Base-by-base conservation (phyloP, 352 stramenopile species). In the Phytophthora quininea region DNA sequence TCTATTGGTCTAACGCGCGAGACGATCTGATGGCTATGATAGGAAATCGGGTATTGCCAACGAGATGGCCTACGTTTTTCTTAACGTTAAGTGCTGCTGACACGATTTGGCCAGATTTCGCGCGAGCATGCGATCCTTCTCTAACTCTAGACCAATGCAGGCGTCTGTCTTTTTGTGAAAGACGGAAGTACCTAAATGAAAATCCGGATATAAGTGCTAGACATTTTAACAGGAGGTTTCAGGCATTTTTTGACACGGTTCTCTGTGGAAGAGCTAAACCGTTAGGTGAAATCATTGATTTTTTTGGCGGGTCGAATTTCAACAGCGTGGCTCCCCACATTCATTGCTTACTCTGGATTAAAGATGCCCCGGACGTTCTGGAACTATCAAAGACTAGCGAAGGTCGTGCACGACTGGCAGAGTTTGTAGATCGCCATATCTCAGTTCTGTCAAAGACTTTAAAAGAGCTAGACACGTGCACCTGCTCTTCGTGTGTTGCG, bases 41-140 rank as follows among this genome's bases (percentile, higher is more conserved):
- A 12, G 53, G 38, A 4, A 59, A 51, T 19, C 7, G 14, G 3
- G 19, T 29, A 8, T 19, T 40, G 69, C 12, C 33, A 0, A 69
- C 15, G 14, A 35, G 50, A 6, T 66, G 31, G 31, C 62, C 61
- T 5, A 67, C 57, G 10, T 63, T 74, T 53, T 71, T 48, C 32
- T 27, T 45, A 8, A 69, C 68, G 1, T 30, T 76, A 6, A 71
- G 62, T 24, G 68, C 62, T 15, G 68, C 68, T 9, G 68, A 76
- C 24, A 71, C 58, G 0, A 52, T 62, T 0, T 75, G 67, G 67
- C 67, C 57, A 27, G 67, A 75, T 45, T 61, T 75, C 19, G 63
- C 64, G 32, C 42, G 62, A 15, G 56, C 35, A 2, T 75, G 67
- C 43, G 40, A 71, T 45, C 52, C 57, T 14, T 30, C 46, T 1